Conservation (phyloP, 2,329 filamentous ascomycete genomes). For the Pyrenophora graminea region DNA sequence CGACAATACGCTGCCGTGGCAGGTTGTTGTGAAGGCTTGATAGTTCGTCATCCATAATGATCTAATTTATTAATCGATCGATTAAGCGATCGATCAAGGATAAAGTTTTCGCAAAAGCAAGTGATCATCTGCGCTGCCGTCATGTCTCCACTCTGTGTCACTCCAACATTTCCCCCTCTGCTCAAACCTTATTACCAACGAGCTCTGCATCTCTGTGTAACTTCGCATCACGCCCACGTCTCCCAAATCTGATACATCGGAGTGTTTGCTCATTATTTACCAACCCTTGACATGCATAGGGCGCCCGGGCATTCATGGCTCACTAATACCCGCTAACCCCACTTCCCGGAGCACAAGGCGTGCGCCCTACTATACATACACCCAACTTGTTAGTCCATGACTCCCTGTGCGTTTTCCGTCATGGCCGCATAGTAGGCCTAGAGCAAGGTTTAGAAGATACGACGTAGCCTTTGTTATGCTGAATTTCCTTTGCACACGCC, state of each 20-base stretch:
- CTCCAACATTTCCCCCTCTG: too few relatives aligned
- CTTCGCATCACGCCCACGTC: background rate
- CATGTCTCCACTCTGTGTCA: background rate
- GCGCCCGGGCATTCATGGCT: constrained; percentile 1
- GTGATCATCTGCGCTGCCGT: background rate
- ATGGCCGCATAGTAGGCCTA: background rate
- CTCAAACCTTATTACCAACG: background rate
- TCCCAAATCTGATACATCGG: background rate
- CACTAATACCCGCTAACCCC: background rate
- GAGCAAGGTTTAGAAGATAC: background rate
- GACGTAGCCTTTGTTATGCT: background rate
- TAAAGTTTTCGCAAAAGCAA: background rate
- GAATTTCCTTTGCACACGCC: background rate
- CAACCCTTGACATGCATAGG: constrained; percentile 10
- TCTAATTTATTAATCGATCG: background rate
- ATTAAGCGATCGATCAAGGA: background rate
- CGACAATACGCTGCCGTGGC: constrained; percentile 30
- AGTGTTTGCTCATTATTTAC: background rate
- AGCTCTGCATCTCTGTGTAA: too few relatives aligned
- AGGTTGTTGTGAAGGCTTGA: constrained; percentile 30
- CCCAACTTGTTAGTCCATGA: background rate
- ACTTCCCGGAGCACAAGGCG: constrained; percentile 7
- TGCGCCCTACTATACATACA: constrained; percentile 2
- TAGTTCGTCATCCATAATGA: background rate
- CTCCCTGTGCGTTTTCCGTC: background rate